Base-by-base conservation (phyloP, 2,329 filamentous ascomycete genomes). In the Gaeumannomyces sp. region DNA sequence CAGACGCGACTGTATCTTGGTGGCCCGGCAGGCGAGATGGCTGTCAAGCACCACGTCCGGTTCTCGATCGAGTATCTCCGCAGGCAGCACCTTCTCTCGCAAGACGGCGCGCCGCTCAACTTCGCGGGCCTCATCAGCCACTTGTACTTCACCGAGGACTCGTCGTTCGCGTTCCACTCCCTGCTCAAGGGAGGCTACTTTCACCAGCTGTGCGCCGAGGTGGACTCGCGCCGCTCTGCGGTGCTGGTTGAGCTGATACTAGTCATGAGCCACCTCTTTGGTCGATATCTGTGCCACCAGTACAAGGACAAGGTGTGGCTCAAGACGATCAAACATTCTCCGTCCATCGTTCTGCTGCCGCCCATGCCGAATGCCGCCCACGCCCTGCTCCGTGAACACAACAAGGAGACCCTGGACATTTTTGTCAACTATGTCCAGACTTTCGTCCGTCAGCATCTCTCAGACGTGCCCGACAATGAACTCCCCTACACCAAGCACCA, bases 1-100 rank as follows among this genome's bases (percentile, higher is more conserved):
- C 88, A 92, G 69, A 86, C 86, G 4, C 81, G 88, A 35, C 75
- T 93, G 8, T 92, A 89, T 67, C 80, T 93, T 2, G 90, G 90
- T 59, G 89, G 90, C 0, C 80, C 86, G 2, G 85, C 86, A 58
- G 85, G 86, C 62, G 87, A 87, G 70, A 84, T 88, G 72, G 85
- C 89, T 1, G 85, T 92, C 1, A 81, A 90, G 63, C 90, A 94
- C 72, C 90, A 93, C 71, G 75, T 94, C 8, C 84, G 91, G 4
- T 94, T 94, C 73, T 93, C 90, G 0, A 90, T 94, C 59, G 90
- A 94, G 68, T 94, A 92, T 69, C 80, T 94, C 0, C 83, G 89
- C 27, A 80, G 88, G 50, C 88, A 92, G 69, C 79, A 84, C 59
- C 82, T 94, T 0, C 78, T 94, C 11, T 85, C 84, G 4, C 73